These are phyloP conservation scores for Neurospora sublineolata DNA, from an alignment of 495 filamentous ascomycete genomes.

Conservation along the genomic window DNA sequence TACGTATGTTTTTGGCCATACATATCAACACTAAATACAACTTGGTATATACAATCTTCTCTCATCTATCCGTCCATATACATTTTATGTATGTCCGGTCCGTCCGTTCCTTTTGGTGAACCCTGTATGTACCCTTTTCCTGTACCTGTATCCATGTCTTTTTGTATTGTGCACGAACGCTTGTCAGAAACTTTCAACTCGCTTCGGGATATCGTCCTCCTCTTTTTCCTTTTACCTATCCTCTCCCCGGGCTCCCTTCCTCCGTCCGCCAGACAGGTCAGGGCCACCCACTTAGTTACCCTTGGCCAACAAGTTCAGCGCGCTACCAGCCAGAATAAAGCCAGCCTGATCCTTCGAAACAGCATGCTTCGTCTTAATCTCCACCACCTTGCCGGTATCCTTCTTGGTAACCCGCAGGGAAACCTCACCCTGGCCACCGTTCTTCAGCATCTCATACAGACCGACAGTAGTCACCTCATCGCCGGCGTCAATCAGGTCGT, in stretches of 20 bases:
- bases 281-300: not conserved
- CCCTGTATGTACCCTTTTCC: not conserved
- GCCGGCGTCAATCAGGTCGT: conserved; percentile 67
- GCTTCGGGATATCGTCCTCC: not conserved
- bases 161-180: not conserved
- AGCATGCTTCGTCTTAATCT: conserved; percentile 60
- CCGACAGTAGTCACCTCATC: conserved; percentile 75
- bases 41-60: not conserved
- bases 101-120: not conserved
- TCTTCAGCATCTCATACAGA: conserved; percentile 65
- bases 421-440: conserved; percentile 72
- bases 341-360: conserved; percentile 77
- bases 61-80: not conserved
- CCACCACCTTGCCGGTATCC: conserved; percentile 46
- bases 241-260: not conserved
- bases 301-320: conserved; percentile 75
- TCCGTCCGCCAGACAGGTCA: not conserved
- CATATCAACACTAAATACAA: not conserved
- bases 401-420: conserved; percentile 50
- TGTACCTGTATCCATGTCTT: not conserved
- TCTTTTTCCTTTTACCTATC: not conserved
- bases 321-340: conserved; percentile 89
- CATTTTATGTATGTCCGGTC: not conserved
- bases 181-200: not conserved
- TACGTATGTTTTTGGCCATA: not conserved